Evolutionary conservation across 2,329 filamentous ascomycete species (phyloP), one percentile per base, ranked within the genome.

Genomic region (Aspergillus pseudoglaucus): DNA sequence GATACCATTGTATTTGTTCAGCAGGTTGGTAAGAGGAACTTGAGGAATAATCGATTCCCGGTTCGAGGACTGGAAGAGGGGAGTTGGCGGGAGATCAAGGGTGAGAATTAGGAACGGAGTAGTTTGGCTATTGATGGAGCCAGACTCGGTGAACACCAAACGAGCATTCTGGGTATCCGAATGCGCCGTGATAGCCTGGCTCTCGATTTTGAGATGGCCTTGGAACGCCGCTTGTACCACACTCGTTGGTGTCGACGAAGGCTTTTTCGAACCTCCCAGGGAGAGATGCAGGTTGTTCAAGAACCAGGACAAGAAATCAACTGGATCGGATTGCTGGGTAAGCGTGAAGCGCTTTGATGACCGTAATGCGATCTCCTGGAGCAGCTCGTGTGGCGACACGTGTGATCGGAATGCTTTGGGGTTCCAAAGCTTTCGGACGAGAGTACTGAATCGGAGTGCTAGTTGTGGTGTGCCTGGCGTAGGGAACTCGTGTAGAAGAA

Each of bases 351-450:
- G 88, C 71, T 96, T 96, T 58, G 85, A 90, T 27, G 90, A 96
- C 43, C 84, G 84, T 38, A 96, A 75, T 1, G 90, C 87, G 54
- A 98, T 87, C 66, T 97, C 91, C 70, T 98, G 93, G 1, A 98
- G 83, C 25, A 98, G 80, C 70, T 98, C 93, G 75, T 98, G 93
- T 0, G 93, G 93, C 8, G 91, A 97, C 45, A 98, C 93, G 68
- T 98, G 93, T 4, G 86, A 85, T 69, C 95, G 94, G 78, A 98
- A 98, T 8, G 93, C 91, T 58, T 88, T 85, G 2, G 90, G 86
- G 66, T 98, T 98, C 93, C 93, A 98, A 56, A 98, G 88, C 72
- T 98, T 98, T 65, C 93, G 87, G 51, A 97, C 83, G 17, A 98
- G 78, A 46, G 90, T 93, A 58, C 87, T 88, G 63, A 91, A 90